A percentile compares a stretch with the other conserved stretches of the same genome.
Conservation (phyloP, 441 rosid species). For the Oxalis stricta region DNA sequence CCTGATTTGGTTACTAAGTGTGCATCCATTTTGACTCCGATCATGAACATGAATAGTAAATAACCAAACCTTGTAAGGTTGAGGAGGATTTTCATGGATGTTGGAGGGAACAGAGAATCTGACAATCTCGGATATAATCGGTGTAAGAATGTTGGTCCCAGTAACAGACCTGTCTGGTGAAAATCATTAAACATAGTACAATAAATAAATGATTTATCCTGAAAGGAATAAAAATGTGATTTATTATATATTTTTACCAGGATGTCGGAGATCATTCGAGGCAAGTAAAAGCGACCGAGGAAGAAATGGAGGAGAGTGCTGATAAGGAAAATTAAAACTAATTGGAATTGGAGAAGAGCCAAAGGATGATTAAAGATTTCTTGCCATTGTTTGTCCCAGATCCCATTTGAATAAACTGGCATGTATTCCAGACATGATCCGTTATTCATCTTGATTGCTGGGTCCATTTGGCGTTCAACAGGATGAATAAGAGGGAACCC, state of each 20-base stretch:
- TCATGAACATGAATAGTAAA: slow-evolving; percentile 12
- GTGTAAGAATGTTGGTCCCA: slow-evolving; percentile 16
- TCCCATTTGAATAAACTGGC: slow-evolving; percentile 11
- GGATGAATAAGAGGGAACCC: not conserved
- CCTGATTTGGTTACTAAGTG: slow-evolving; percentile 6
- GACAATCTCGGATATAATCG: slow-evolving; percentile 3
- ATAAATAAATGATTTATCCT: too few species aligned
- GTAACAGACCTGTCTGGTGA: slow-evolving; percentile 19
- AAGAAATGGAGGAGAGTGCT: slow-evolving; percentile 5
- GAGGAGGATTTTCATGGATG: slow-evolving; percentile 2
- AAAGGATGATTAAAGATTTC: slow-evolving; percentile 12
- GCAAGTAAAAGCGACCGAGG: slow-evolving; percentile 9
- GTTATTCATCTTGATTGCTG: not conserved
- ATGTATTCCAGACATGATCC: slow-evolving; percentile 9
- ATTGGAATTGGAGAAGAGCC: slow-evolving; percentile 12
- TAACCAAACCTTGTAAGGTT: slow-evolving; percentile 12
- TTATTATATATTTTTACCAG: slow-evolving; percentile 12
- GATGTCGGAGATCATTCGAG: slow-evolving; percentile 20
- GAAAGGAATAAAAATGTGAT: not conserved
- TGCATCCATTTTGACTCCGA: slow-evolving; percentile 16
- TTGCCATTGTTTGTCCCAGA: slow-evolving; percentile 10
- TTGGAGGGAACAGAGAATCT: slow-evolving; percentile 12
- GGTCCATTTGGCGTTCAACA: not conserved
- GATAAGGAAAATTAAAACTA: slow-evolving; percentile 6
- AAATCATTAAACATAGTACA: not conserved